Evolutionary conservation across 176 grass and related monocot species (phyloP), one percentile per base, ranked within the genome.

Genomic region (Triticum monococcum): DNA sequence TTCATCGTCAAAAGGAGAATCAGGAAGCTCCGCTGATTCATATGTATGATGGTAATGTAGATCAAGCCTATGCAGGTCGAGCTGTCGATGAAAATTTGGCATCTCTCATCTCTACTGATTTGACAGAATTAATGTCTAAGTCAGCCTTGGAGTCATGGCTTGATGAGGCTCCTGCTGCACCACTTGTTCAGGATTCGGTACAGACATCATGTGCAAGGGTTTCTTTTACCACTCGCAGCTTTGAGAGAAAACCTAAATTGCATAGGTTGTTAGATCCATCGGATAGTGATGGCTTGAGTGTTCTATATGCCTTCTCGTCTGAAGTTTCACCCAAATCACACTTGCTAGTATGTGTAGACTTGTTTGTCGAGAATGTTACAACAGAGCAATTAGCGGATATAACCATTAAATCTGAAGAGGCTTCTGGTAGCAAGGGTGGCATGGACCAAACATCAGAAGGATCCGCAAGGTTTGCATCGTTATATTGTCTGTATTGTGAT

Each of bases 141-240:
- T 87, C 94, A 77, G 92, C 93, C 22, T 74, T 98, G 32, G 93
- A 98, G 77, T 96, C 90, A 13, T 98, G 96, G 96, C 88, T 98
- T 85, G 92, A 96, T 31, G 93, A 98, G 75, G 85, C 90, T 77
- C 90, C 96, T 79, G 45, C 71, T 81, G 75, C 73, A 48, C 64
- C 84, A 79, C 64, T 79, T 84, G 76, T 83, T 52, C 85, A 86
- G 46, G 83, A 84, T 80, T 74, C 85, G 12, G 65, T 68, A 77
- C 80, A 52, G 26, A 48, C 91, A 71, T 87, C 93, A 54, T 83
- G 67, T 78, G 92, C 91, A 5, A 96, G 90, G 89, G 88, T 98
- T 46, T 92, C 93, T 81, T 94, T 98, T 82, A 98, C 89, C 28
- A 80, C 94, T 80, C 92, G 52, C 62, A 87, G 85, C 69, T 94